Percentiles rank a stretch among this genome's conserved stretches.
These are phyloP conservation scores for Cytospora paraplurivora DNA, from an alignment of 2,329 filamentous ascomycete species.

Conservation along the genomic window DNA sequence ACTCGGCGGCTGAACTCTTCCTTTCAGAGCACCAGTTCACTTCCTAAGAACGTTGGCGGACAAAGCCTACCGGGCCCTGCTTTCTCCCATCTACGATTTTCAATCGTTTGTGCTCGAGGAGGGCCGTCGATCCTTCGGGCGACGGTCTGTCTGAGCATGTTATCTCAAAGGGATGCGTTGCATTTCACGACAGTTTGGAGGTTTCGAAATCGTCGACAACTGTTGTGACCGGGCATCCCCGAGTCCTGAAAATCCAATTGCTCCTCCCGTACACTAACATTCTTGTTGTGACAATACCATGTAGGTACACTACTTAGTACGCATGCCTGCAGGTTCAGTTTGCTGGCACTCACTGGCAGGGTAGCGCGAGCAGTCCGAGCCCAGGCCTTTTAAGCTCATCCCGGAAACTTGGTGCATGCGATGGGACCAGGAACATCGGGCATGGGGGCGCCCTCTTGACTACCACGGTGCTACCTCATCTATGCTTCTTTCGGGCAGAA, in stretches of 20 bases:
- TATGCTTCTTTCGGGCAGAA: slow-evolving; percentile 17
- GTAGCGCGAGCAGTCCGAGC: slow-evolving; percentile 26
- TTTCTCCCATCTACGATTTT: too few relatives aligned
- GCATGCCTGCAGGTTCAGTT: slow-evolving; percentile 1
- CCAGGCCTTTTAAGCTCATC: slow-evolving; percentile 31
- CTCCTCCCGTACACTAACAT: neutral
- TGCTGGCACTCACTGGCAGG: slow-evolving; percentile 13
- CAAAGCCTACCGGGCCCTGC: too few relatives aligned
- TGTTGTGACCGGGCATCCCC: neutral
- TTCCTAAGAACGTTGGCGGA: too few relatives aligned
- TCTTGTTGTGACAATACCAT: neutral
- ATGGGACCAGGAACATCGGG: slow-evolving; percentile 23
- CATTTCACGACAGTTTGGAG: neutral
- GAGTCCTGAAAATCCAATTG: neutral
- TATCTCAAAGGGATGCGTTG: neutral
- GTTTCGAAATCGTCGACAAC: neutral
- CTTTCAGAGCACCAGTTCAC: too few relatives aligned
- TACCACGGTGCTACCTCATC: slow-evolving; percentile 13
- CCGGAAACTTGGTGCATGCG: slow-evolving; percentile 33
- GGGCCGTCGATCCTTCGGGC: neutral
- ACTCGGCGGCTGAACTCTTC: neutral
- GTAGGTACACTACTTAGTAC: slow-evolving; percentile 6
- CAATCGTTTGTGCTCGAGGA: too few relatives aligned
- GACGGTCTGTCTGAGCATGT: neutral
- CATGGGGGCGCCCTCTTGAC: slow-evolving; percentile 18